Base-by-base conservation (phyloP, 257 asterid species). In the Thymus mandschuricus region DNA sequence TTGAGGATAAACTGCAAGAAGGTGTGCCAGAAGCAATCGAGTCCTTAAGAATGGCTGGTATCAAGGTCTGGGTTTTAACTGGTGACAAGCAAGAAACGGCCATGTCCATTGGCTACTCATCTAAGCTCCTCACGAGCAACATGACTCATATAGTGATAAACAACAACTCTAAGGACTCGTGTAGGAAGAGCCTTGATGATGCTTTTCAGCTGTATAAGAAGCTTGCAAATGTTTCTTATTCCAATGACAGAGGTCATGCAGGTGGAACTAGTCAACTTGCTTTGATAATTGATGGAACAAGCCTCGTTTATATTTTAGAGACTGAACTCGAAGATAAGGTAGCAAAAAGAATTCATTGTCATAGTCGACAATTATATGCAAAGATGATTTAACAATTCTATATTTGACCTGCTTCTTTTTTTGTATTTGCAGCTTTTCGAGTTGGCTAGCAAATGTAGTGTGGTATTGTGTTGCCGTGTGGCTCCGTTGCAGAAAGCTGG, bases 81-180 rank as follows among this genome's bases (percentile, higher is more conserved):
- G 99, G 99, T 44, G 99, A 95, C 84, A 95, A 95, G 84, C 98
- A 92, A 86, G 98, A 95, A 85, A 95, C 99, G 2, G 99, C 99
- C 8, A 90, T 95, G 75, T 92, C 99, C 2, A 95, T 95, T 51
- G 99, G 99, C 48, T 88, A 86, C 84, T 95, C 99, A 9, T 92
- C 99, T 10, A 95, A 87, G 88, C 98, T 95, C 54, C 80, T 95
- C 71, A 92, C 99, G 3, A 64, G 88, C 75, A 75, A 60, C 21
- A 90, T 92, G 98, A 88, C 87, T 30, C 92, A 84, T 77, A 88
- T 95, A 66, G 84, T 90, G 76, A 83, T 95, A 33, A 92, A 90
- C 76, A 86, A 78, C 75, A 92, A 80, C 79, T 84, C 99, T 3
- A 92, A 78, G 81, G 96, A 86, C 43, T 79, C 96, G 3, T 89